Evolutionary conservation across 345 rosid species (phyloP), one percentile per base, ranked within the genome.

Genomic region (Theobroma cacao): DNA sequence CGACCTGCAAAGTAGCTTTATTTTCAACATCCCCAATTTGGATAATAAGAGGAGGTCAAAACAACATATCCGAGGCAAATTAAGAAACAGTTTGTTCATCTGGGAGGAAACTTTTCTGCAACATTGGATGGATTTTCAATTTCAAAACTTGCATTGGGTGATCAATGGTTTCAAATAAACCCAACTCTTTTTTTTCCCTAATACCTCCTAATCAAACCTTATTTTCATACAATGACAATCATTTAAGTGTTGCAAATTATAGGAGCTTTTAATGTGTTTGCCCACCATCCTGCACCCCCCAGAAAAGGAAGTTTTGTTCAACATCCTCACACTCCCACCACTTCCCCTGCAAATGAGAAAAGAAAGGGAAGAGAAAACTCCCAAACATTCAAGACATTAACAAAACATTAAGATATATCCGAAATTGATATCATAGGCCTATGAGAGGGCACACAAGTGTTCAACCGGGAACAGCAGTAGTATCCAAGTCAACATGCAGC

Each of bases 1-100:
- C 93, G 40, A 90, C 91, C 99, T 96, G 92, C 70, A 84, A 67
- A 77, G 68, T 64, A 71, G 75, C 80, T 58, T 58, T 40, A 28
- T 41, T 64, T 47, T 48, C 63, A 63, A 38, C 22, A 64, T 61
- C 41, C n/a, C 31, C 22, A 20, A 38, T 36, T 67, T n/a, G 3
- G 7, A 58, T 38, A 47, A 58, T 38, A 47, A 76, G 36, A 73
- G 55, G 11, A 64, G 18, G 45, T 9, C 33, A 14, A 59, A 67
- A 73, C 73, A 63, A 66, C 18, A 71, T 33, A 65, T 48, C 34
- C 58, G 58, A 59, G 71, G 45, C n/a, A 68, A 24, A 26, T 38
- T 26, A 45, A 24, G 55, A 1, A 43, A 68, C 5, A 26, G 36
- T 18, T 43, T 43, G 1, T 26, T 45, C 36, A 43, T 45, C 36